Conservation (phyloP, 352 stramenopile genomes). For the Globisporangium solare region DNA sequence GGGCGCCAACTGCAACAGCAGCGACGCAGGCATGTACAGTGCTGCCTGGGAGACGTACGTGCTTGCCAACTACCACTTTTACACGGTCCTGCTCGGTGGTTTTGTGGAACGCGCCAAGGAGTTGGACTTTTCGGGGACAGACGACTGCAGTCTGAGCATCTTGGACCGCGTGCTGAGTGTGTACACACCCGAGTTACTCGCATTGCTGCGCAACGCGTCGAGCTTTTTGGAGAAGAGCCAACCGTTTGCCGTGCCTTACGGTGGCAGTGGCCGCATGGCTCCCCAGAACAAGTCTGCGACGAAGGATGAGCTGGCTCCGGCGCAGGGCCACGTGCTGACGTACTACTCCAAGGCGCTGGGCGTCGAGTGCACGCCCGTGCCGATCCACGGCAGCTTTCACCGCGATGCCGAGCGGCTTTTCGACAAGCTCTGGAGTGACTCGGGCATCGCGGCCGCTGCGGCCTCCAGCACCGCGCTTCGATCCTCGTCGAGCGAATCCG, state of each 20-base stretch:
- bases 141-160: slow-evolving; percentile 58
- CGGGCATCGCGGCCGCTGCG: slow-evolving; percentile 22
- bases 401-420: slow-evolving; percentile 80
- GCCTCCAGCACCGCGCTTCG: slow-evolving; percentile 8
- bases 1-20: slow-evolving; percentile 6
- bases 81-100: slow-evolving; percentile 70
- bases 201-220: slow-evolving; percentile 51
- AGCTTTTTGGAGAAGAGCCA: slow-evolving; percentile 65
- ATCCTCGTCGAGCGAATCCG: slow-evolving; percentile 3
- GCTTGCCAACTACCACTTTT: slow-evolving; percentile 87
- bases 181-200: slow-evolving; percentile 63
- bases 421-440: slow-evolving; percentile 73
- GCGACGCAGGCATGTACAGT: slow-evolving; percentile 32
- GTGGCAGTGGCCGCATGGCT: slow-evolving; percentile 18
- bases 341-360: slow-evolving; percentile 80
- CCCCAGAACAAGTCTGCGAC: slow-evolving; percentile 16
- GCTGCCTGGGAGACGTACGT: slow-evolving; percentile 73
- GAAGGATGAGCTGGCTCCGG: slow-evolving; percentile 40
- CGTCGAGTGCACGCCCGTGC: slow-evolving; percentile 60
- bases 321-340: slow-evolving; percentile 66
- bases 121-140: slow-evolving; percentile 65
- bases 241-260: slow-evolving; percentile 54
- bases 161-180: slow-evolving; percentile 70
- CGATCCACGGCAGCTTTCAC: slow-evolving; percentile 70
- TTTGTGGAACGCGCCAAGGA: slow-evolving; percentile 83